Evolutionary conservation across 2,329 filamentous ascomycete species (phyloP), one percentile per base, ranked within the genome.

Genomic region (Trichoderma sp.): DNA sequence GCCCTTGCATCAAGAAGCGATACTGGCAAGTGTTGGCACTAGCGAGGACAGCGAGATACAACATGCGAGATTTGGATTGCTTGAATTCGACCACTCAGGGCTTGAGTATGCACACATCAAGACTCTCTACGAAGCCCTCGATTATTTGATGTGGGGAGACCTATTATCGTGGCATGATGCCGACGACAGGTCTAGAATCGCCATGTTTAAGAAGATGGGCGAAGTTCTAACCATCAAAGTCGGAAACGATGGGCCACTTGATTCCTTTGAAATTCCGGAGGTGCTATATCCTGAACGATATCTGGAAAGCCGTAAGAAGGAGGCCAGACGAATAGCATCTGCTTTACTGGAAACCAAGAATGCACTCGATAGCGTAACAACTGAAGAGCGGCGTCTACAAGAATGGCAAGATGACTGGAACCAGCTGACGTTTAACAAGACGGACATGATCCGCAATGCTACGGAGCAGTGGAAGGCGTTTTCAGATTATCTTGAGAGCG

Each of bases 211-310:
- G n/a, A 80, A 84, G 15, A 80, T 83, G 72, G 85, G 85, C 4
- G 86, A 88, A n/a, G 82, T 89, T 4, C 74, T 89, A 28, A 82
- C 83, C 8, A 80, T 89, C 47, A 83, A 83, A 57, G 76, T 89
- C 14, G 80, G 81, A 18, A 82, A 81, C 3, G 79, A 82, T 4
- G 84, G 83, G 2, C 80, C 84, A 5, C 76, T 79, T 8, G 82
- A 83, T 58, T 81, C 81, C 3, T 80, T 88, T 56, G 85, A 88
- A 4, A 84, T 89, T 39, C 87, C 87, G 6, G 78, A 80, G 56
- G 79, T 84, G 14, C 84, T 88, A 73, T 89, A 87, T 74, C 84
- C 86, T 1, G 87, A 89, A 76, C 84, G 83, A n/a, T 89, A 89
- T 71, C 77, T 87, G 66, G 79, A 81, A 62, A 78, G 75, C 12